Conservation (phyloP, 2,329 filamentous ascomycete genomes). For the Alternaria conjuncta region DNA sequence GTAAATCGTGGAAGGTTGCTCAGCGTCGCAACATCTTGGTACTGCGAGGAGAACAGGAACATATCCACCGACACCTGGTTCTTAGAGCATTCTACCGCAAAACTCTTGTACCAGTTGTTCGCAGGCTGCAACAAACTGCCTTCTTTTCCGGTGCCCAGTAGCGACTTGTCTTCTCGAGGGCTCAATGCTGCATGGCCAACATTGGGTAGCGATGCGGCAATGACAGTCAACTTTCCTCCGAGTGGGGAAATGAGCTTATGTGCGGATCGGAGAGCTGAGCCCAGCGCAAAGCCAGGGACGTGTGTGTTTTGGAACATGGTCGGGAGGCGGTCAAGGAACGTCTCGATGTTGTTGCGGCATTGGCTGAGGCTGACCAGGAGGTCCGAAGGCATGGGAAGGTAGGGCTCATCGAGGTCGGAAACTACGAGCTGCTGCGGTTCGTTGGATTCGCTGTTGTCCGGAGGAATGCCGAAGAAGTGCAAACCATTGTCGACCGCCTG, state of each 20-base stretch:
- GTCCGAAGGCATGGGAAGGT: slow-evolving; percentile 91
- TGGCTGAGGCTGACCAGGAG: slow-evolving; percentile 88
- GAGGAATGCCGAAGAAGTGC: slow-evolving; percentile 94
- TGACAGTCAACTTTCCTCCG: slow-evolving; percentile 91
- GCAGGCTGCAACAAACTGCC: slow-evolving; percentile 84
- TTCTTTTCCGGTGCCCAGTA: slow-evolving; percentile 93
- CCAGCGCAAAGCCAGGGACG: slow-evolving; percentile 90
- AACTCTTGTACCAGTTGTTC: slow-evolving; percentile 98
- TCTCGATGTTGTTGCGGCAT: slow-evolving; percentile 88
- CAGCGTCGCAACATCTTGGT: slow-evolving; percentile 95
- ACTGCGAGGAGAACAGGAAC: slow-evolving; percentile 46
- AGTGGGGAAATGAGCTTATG: slow-evolving; percentile 95
- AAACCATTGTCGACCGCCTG: slow-evolving; percentile 85
- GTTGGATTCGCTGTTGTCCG: slow-evolving; percentile 81
- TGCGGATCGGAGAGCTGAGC: slow-evolving; percentile 86
- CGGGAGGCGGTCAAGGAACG: slow-evolving; percentile 87
- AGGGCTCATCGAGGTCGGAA: slow-evolving; percentile 94
- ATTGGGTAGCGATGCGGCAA: slow-evolving; percentile 90
- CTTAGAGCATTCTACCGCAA: slow-evolving; percentile 98
- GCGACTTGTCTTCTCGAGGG: slow-evolving; percentile 92
- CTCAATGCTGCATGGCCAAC: slow-evolving; percentile 87
- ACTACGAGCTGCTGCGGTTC: slow-evolving; percentile 93
- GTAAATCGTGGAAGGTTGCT: slow-evolving; percentile 96
- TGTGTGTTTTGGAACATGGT: slow-evolving; percentile 97
- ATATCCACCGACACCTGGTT: slow-evolving; percentile 86